A percentile compares a stretch with the other conserved stretches of the same genome.
phyloP scores from a whole-genome alignment of 805 yeast species.

The Metschnikowia koreensis region DNA sequence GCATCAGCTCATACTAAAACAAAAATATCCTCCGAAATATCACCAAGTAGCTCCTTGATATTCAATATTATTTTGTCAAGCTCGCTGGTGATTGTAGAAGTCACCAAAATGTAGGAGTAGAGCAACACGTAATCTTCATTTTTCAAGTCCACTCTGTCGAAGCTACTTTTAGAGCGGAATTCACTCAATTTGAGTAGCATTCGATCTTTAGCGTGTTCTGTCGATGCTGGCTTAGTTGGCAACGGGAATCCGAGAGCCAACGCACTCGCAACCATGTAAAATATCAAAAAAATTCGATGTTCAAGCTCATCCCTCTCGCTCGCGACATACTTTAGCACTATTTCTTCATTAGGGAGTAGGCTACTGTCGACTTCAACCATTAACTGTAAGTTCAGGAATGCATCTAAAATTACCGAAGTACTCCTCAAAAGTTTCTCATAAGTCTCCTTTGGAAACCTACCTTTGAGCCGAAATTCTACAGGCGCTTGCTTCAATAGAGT shows the following conservation, averaged over 20 bases:
- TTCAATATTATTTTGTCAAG: constrained; percentile 54
- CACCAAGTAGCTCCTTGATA: constrained; percentile 62
- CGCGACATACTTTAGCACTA: constrained; percentile 52
- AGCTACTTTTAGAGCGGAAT: constrained; percentile 38
- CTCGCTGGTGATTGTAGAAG: constrained; percentile 64
- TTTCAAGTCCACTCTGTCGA: constrained; percentile 33
- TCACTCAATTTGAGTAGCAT: constrained; percentile 63
- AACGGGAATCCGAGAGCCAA: constrained; percentile 72
- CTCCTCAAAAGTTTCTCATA: constrained; percentile 51
- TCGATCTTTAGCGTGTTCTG: constrained; percentile 70
- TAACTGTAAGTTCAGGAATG: constrained; percentile 69
- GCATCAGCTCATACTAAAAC: constrained; percentile 35
- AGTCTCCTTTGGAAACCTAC: constrained; percentile 56
- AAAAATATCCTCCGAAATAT: constrained; percentile 60
- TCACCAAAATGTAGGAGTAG: constrained; percentile 72
- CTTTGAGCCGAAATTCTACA: constrained; percentile 70
- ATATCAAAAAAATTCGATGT: constrained; percentile 68
- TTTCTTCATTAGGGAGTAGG: constrained; percentile 51
- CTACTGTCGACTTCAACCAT: constrained; percentile 62
- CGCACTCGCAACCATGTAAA: constrained; percentile 77
- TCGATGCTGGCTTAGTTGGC: constrained; percentile 74
- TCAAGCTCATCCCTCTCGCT: constrained; percentile 67
- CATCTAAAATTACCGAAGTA: constrained; percentile 68
- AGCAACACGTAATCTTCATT: constrained; percentile 77
- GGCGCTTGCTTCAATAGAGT: constrained; percentile 67